Base-by-base conservation (phyloP, 2,329 filamentous ascomycete genomes). In the Fusarium sarcochroum region DNA sequence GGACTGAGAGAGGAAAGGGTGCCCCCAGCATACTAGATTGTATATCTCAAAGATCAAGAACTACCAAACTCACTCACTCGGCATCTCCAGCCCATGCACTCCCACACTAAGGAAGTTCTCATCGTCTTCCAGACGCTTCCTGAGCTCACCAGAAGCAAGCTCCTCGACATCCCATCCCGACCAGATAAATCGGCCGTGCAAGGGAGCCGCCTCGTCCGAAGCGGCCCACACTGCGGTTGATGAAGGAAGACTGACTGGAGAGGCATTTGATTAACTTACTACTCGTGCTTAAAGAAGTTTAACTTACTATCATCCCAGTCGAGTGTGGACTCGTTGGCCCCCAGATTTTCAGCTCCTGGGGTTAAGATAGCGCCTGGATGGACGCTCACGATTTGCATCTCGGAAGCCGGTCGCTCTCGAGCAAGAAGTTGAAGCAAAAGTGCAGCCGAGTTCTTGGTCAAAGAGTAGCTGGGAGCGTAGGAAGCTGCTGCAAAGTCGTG, bases 301-400 rank as follows among this genome's bases (percentile, higher is more conserved):
- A 4, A 48, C 52, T 47, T 48, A 55, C 52, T 32, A 4, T 55
- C 42, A 13, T 55, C 52, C 52, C 52, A 55, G 11, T 27, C 32
- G 3, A 55, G 42, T 2, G 52, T 21, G 8, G 34, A 40, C 42
- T 48, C 42, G 18, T 55, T 34, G 5, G 37, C 21, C 1, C 52
- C 52, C 42, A 55, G 20, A 5, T 25, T 15, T 23, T 15, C 27
- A 13, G 52, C 52, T 9, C 23, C 52, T 5, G 42, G 34, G 1
- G 52, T 55, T 2, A 55, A 17, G 11, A 55, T 30, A 3, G 52
- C 52, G 7, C 52, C 52, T 9, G 52, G 52, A 18, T 55, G 52
- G 20, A 55, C 37, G 52, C 52, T 55, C 32, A 55, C 42, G n/a
- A 55, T 48, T 34, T 55, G 52, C 6, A 32, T 48, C 9, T 55